Percentiles rank a stretch among this genome's conserved stretches.
These are phyloP conservation scores for Fusarium nematophilum DNA, from an alignment of 2,329 filamentous ascomycete species.

Conservation along the genomic window DNA sequence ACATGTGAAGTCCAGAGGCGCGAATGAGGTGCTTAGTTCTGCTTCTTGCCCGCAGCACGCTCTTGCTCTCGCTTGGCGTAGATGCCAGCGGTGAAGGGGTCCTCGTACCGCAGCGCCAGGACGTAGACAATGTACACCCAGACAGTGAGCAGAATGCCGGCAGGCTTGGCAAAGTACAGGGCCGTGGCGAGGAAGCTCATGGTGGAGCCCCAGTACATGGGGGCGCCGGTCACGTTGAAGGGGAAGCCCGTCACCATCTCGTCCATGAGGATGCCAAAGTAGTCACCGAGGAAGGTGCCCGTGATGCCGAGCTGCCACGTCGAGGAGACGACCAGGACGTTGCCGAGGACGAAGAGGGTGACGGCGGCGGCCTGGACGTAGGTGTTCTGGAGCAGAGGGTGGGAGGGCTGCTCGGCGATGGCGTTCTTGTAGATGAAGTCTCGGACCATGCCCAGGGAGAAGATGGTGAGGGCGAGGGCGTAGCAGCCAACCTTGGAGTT, in stretches of 20 bases:
- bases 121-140: conserved; percentile 83
- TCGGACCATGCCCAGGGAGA: conserved; percentile 88
- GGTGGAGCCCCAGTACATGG: conserved; percentile 97
- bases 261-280: conserved; percentile 99
- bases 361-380: conserved; percentile 73
- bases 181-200: conserved; percentile 92
- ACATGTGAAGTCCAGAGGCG: background rate
- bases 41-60: conserved; percentile 65
- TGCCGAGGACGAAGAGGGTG: conserved; percentile 78
- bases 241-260: conserved; percentile 93
- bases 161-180: conserved; percentile 86
- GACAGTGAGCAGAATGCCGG: conserved; percentile 80
- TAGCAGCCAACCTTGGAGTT: conserved; percentile 87
- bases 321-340: conserved; percentile 85
- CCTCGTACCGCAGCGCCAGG: conserved; percentile 86
- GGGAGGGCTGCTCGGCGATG: conserved; percentile 78
- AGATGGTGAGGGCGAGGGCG: conserved; percentile 87
- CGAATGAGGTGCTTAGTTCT: conserved; percentile 51
- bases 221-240: conserved; percentile 89
- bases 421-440: conserved; percentile 90
- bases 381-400: conserved; percentile 75
- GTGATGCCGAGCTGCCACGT: conserved; percentile 95
- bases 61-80: conserved; percentile 85
- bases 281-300: conserved; percentile 96
- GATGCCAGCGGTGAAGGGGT: conserved; percentile 93